phyloP scores from a whole-genome alignment of 495 filamentous ascomycete genomes.

The Penicillium verhagenii region DNA sequence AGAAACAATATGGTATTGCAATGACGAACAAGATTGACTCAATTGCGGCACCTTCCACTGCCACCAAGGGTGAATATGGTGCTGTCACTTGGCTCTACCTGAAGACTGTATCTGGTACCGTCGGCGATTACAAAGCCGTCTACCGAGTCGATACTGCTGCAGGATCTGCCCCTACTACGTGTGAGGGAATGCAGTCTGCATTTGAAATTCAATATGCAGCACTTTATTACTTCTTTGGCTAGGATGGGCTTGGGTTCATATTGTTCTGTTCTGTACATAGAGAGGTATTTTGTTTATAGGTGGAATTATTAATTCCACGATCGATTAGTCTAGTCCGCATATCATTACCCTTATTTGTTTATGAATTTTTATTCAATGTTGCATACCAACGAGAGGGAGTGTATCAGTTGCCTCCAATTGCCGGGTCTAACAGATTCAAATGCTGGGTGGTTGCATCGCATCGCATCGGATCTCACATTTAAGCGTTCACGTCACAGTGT shows the following conservation, averaged over 20 bases:
- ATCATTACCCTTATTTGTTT: neutral
- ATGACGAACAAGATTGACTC: conserved; percentile 57
- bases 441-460: too few species aligned
- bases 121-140: conserved; percentile 64
- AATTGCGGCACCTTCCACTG: conserved; percentile 57
- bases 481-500: too few species aligned
- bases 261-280: conserved; percentile 14
- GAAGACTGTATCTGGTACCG: conserved; percentile 49
- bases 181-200: conserved; percentile 56
- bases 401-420: too few species aligned
- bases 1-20: conserved; percentile 57
- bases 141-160: conserved; percentile 88
- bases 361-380: neutral
- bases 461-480: too few species aligned
- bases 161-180: conserved; percentile 73
- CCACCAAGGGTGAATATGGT: conserved; percentile 54
- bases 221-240: conserved; percentile 63
- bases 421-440: too few species aligned
- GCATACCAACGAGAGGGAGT: too few species aligned
- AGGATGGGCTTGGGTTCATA: conserved; percentile 25
- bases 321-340: neutral
- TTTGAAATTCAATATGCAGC: conserved; percentile 82
- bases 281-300: conserved; percentile 1
- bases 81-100: conserved; percentile 62
- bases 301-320: conserved; percentile 8